Percentiles rank a stretch among this genome's conserved stretches.
Evolutionary conservation across 805 yeast species (phyloP).

Genomic region (baker's yeast (Saccharomyces cerevisiae)): DNA sequence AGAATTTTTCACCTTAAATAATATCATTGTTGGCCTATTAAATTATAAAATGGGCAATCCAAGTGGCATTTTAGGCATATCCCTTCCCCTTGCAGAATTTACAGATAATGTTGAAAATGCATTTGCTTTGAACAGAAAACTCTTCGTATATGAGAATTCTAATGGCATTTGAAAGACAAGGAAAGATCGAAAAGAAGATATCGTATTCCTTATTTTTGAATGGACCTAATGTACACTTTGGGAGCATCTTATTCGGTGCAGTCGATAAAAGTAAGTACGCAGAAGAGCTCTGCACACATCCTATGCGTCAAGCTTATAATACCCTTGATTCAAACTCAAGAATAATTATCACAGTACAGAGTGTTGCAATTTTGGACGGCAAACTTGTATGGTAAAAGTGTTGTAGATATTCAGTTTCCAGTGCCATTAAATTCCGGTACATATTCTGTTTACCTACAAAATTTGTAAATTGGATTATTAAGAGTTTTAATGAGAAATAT

Average conservation of each 20-base stretch:
- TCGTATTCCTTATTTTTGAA: constrained; percentile 43
- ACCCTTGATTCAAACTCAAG: neutral
- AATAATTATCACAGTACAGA: constrained; percentile 10
- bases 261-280: constrained; percentile 42
- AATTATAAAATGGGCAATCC: constrained; percentile 47
- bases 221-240: constrained; percentile 11
- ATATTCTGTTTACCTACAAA: constrained; percentile 32
- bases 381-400: constrained; percentile 2
- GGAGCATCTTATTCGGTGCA: constrained; percentile 45
- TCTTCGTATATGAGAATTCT: constrained; percentile 23
- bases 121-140: constrained; percentile 6
- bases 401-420: constrained; percentile 3
- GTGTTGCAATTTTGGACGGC: constrained; percentile 12
- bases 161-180: constrained; percentile 30
- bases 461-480: constrained; percentile 27
- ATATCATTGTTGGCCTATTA: constrained; percentile 65
- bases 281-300: constrained; percentile 36
- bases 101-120: constrained; percentile 15
- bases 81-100: constrained; percentile 54
- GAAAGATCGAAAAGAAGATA: constrained; percentile 32
- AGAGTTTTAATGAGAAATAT: constrained; percentile 29
- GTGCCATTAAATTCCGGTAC: constrained; percentile 35
- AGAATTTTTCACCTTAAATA: constrained; percentile 39
- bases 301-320: constrained; percentile 6
- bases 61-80: constrained; percentile 60